Percentiles rank a stretch among this genome's conserved stretches.
These are phyloP conservation scores for Beauveria australis DNA, from an alignment of 2,329 filamentous ascomycete genomes.

Conservation along the genomic window DNA sequence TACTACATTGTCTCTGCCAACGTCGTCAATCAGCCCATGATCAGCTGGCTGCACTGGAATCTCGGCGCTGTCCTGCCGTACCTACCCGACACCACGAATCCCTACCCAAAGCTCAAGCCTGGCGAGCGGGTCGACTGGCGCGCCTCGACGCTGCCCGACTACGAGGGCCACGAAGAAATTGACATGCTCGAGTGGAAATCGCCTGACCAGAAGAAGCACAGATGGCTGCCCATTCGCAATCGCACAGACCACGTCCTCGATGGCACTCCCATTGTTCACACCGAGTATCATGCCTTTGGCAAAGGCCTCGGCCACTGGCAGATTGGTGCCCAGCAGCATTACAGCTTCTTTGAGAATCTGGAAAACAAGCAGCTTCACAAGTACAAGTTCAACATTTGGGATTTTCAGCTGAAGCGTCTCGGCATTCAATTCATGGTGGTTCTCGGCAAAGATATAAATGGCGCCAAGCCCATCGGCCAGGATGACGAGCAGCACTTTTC, in stretches of 20 bases:
- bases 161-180: conserved; percentile 22
- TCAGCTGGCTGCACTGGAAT: conserved; percentile 46
- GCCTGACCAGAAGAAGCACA: conserved; percentile 33
- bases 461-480: conserved; percentile 34
- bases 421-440: conserved; percentile 48
- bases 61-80: conserved; percentile 44
- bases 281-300: conserved; percentile 38
- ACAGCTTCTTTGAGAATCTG: conserved; percentile 41
- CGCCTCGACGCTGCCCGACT: conserved; percentile 28
- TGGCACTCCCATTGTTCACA: conserved; percentile 38
- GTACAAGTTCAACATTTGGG: conserved; percentile 42
- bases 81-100: conserved; percentile 35
- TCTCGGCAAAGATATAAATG: conserved; percentile 42
- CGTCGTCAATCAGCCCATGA: conserved; percentile 47
- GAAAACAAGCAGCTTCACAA: conserved; percentile 34
- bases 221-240: conserved; percentile 38
- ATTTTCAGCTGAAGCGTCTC: conserved; percentile 41
- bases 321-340: conserved; percentile 40
- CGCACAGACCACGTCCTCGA: conserved; percentile 29
- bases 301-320: conserved; percentile 40
- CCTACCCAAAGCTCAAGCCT: conserved; percentile 19
- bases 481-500: conserved; percentile 39
- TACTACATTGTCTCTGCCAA: conserved; percentile 46
- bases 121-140: conserved; percentile 27
- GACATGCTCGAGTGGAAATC: conserved; percentile 24